Evolutionary conservation across 306 rosid species (phyloP), one percentile per base, ranked within the genome.

Genomic region (Oemleria cerasiformis): DNA sequence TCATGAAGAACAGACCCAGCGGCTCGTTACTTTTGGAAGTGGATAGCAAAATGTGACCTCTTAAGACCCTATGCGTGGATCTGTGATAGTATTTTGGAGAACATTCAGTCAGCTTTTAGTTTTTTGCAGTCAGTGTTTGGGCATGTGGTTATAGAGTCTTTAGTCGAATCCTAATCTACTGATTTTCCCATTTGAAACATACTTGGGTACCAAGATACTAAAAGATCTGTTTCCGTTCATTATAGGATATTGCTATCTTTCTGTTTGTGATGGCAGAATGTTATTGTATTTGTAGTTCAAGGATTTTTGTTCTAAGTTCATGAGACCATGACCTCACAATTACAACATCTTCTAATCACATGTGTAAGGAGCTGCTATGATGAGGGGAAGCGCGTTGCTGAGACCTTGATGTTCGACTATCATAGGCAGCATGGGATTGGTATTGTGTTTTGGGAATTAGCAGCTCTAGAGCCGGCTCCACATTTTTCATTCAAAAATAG

Each of bases 281-380:
- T 17, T 67, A 12, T 34, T 48, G 9, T 16, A 23, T 41, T 53
- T 8, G 43, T 41, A 54, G 34, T 40, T 75, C 42, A 34, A 19
- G 61, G 61, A 13, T 30, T 47, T 38, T 44, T 30, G 36, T 30
- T 25, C 11, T 7, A 55, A 62, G 61, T 73, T 50, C 68, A 23
- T 23, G 74, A 68, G 55, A 42, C 56, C 50, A 64, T 71, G 45
- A 63, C 63, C 47, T 70, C 66, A 55, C 3, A 30, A 30, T 30
- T 30, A 43, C 70, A 55, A 77, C 77, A 47, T 77, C 64, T 81
- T 16, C 30, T 67, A 57, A 53, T 58, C 10, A 61, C 77, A 90
- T 94, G 98, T 68, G 98, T 94, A 62, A 96, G 98, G 78, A 94
- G 98, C 82, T 94, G 98, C 82, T 94, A 91, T 76, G 98, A 94